Evolutionary conservation across 306 rosid genomes (phyloP).

Genomic region (Sicyos baderoa): DNA sequence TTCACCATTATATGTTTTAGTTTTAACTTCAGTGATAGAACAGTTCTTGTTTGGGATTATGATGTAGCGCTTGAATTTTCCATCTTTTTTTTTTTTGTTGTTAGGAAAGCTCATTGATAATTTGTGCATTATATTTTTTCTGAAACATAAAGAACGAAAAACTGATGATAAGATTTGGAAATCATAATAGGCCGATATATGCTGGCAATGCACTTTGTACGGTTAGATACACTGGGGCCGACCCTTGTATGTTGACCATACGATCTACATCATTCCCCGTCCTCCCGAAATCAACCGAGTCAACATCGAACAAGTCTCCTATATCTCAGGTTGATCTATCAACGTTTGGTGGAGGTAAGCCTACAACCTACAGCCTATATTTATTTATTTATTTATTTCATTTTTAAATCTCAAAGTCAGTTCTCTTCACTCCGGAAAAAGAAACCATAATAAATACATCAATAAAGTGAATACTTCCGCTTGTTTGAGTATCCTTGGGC

Average conservation of each 20-base stretch:
- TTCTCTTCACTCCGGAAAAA: slow-evolving; percentile 23
- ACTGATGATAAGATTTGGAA: slow-evolving; percentile 19
- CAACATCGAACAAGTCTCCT: slow-evolving; percentile 48
- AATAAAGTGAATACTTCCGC: neutral
- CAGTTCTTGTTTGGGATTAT: neutral
- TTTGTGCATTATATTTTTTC: slow-evolving; percentile 10
- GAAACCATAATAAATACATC: neutral
- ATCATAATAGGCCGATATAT: slow-evolving; percentile 76
- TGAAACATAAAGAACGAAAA: neutral
- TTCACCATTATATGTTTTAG: neutral
- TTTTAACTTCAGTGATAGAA: neutral
- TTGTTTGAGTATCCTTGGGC: neutral
- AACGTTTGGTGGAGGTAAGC: slow-evolving; percentile 71
- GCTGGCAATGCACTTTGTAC: slow-evolving; percentile 94
- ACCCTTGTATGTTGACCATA: slow-evolving; percentile 76
- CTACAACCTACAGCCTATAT: slow-evolving; percentile 1
- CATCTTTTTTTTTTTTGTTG: neutral
- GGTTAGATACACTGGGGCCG: slow-evolving; percentile 60
- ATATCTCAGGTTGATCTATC: slow-evolving; percentile 91
- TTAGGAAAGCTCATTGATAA: neutral
- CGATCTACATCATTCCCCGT: slow-evolving; percentile 79
- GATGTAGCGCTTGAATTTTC: neutral
- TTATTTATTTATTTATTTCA: no score
- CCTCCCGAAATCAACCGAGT: slow-evolving; percentile 31
- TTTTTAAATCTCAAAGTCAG: neutral